A percentile compares a stretch with the other conserved stretches of the same genome.
These are phyloP conservation scores for Tolypocladium cylindrosporum DNA, from an alignment of 2,329 filamentous ascomycete species.

Conservation along the genomic window DNA sequence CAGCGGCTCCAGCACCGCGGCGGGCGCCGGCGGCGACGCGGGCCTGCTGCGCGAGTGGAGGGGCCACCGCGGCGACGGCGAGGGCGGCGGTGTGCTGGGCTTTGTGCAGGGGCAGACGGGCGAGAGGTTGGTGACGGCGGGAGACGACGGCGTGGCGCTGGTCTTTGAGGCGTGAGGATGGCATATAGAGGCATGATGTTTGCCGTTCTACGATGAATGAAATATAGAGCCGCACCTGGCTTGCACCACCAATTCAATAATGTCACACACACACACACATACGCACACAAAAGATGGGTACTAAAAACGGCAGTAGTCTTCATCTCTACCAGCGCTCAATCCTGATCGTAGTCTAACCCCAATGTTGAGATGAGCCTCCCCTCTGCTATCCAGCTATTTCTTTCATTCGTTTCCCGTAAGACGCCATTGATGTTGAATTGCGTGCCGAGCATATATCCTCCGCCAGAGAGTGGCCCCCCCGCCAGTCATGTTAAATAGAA, in stretches of 20 bases:
- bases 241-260: background rate
- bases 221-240: background rate
- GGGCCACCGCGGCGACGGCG: constrained; percentile 75
- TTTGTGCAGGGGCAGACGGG: constrained; percentile 78
- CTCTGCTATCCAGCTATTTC: background rate
- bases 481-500: constrained; percentile 1
- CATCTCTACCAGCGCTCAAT: background rate
- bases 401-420: background rate
- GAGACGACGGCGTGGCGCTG: constrained; percentile 68
- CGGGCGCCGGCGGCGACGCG: constrained; percentile 33
- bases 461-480: background rate
- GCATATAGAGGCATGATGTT: no score
- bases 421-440: constrained; percentile 13
- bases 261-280: background rate
- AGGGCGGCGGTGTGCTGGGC: constrained; percentile 79
- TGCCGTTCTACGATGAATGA: background rate
- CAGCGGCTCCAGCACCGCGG: constrained; percentile 16
- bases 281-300: background rate
- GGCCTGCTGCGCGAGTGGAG: constrained; percentile 81
- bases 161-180: constrained; percentile 49
- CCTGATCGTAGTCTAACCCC: constrained; percentile 3
- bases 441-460: background rate
- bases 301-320: background rate
- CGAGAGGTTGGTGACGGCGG: constrained; percentile 72
- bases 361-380: constrained; percentile 11